Conservation (phyloP, 352 stramenopile species). For the Pythium biforme region DNA sequence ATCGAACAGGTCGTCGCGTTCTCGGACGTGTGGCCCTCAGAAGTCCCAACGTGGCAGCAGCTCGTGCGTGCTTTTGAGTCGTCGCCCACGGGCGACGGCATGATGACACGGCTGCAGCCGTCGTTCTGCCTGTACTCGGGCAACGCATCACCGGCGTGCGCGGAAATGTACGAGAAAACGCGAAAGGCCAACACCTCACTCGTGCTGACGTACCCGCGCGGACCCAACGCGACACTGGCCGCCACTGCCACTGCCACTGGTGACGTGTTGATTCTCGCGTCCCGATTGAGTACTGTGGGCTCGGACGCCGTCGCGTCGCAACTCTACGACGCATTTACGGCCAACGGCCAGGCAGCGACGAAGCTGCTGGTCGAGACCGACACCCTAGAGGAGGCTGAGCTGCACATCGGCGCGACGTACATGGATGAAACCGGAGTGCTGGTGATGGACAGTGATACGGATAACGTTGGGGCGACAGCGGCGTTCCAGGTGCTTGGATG, state of each 20-base stretch:
- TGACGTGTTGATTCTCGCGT: neutral
- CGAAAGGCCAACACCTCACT: neutral
- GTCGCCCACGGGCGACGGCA: neutral
- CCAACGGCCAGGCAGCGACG: neutral
- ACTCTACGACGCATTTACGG: neutral
- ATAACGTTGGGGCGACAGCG: too few relatives aligned
- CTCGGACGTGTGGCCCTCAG: neutral
- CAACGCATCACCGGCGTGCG: neutral
- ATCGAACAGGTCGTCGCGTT: neutral
- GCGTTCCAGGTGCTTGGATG: neutral
- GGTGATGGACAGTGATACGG: too few relatives aligned
- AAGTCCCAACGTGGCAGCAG: neutral
- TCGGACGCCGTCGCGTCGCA: neutral
- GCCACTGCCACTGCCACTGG: neutral
- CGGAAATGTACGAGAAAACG: neutral
- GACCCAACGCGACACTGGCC: neutral
- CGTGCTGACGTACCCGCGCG: neutral
- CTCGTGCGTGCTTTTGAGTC: neutral
- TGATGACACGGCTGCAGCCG: neutral
- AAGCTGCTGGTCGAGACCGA: neutral
- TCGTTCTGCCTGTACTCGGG: neutral
- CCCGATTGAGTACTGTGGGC: neutral
- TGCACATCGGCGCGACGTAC: neutral
- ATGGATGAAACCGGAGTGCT: too few relatives aligned
- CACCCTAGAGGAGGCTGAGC: neutral